Conservation (phyloP, 768 basidiomycete species). For the Mycena polygramma region DNA sequence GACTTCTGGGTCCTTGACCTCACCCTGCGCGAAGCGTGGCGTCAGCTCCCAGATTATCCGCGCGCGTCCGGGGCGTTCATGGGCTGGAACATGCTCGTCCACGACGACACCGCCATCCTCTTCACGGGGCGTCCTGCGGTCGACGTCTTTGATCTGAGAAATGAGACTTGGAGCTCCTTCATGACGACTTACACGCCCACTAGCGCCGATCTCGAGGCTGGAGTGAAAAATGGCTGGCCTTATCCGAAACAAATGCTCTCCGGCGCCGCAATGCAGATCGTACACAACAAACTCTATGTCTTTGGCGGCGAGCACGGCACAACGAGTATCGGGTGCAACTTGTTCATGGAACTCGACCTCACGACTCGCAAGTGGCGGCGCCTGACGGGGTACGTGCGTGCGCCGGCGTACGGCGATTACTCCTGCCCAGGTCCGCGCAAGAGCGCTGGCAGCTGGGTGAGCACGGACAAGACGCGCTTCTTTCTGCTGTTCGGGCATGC, state of each 20-base stretch:
- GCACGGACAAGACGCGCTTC: not conserved
- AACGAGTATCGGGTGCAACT: slow-evolving; percentile 50
- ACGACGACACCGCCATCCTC: slow-evolving; percentile 50
- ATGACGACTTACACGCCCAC: slow-evolving; percentile 42
- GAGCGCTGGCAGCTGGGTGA: not conserved
- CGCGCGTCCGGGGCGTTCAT: slow-evolving; percentile 36
- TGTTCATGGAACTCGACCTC: slow-evolving; percentile 50
- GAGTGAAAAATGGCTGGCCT: slow-evolving; percentile 38
- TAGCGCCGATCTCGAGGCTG: slow-evolving; percentile 6
- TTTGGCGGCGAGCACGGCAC: slow-evolving; percentile 51
- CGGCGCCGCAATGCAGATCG: slow-evolving; percentile 42
- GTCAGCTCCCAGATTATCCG: slow-evolving; percentile 44
- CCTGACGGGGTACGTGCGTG: slow-evolving; percentile 39
- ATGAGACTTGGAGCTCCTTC: slow-evolving; percentile 50
- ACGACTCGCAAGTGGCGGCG: slow-evolving; percentile 44
- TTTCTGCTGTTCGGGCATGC: not conserved
- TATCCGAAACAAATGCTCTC: slow-evolving; percentile 35
- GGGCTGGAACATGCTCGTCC: slow-evolving; percentile 43
- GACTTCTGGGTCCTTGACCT: slow-evolving; percentile 47
- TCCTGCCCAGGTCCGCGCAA: not conserved
- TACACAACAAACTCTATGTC: slow-evolving; percentile 52
- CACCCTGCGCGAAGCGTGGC: slow-evolving; percentile 43
- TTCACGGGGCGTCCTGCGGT: slow-evolving; percentile 48
- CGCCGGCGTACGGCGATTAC: slow-evolving; percentile 33
- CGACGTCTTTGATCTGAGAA: slow-evolving; percentile 45